A percentile compares a stretch with the other conserved stretches of the same genome.
These are phyloP conservation scores for Aureobasidium sp. DNA, from an alignment of 2,329 filamentous ascomycete genomes.

Conservation along the genomic window DNA sequence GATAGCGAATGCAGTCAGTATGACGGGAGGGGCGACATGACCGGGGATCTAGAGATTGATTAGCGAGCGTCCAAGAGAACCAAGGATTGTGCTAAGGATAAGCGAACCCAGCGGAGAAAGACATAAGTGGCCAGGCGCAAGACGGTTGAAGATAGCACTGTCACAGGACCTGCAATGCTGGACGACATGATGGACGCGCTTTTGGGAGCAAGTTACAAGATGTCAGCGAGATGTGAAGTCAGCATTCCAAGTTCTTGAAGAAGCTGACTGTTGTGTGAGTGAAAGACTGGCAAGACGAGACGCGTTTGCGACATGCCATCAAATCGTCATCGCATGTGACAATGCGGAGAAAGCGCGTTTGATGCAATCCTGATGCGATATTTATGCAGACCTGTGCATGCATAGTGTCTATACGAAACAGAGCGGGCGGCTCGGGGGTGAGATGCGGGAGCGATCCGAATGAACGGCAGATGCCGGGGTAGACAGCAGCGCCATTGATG, in stretches of 20 bases:
- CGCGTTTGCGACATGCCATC: background rate
- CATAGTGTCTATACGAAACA: too few species aligned
- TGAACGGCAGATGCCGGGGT: background rate
- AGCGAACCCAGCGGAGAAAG: constrained; percentile 29
- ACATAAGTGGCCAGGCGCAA: constrained; percentile 23
- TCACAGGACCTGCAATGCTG: constrained; percentile 9
- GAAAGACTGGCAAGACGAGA: background rate
- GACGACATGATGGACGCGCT: background rate
- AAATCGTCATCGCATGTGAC: background rate
- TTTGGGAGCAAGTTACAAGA: background rate
- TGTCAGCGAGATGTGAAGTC: background rate
- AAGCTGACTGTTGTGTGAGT: background rate
- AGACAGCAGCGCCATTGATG: background rate
- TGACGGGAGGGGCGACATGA: constrained; percentile 26
- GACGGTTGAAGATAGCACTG: constrained; percentile 20
- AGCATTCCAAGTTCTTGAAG: background rate
- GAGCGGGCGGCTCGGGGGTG: background rate
- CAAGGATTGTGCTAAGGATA: constrained; percentile 12
- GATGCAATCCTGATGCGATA: background rate
- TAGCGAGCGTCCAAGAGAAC: background rate
- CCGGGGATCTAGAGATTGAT: constrained; percentile 24
- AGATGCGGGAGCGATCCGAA: background rate
- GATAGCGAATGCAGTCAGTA: constrained; percentile 32
- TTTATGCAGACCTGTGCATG: background rate
- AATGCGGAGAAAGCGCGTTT: background rate